A percentile compares a stretch with the other conserved stretches of the same genome.
Conservation (phyloP, 805 yeast genomes). For the Candida maltosa region DNA sequence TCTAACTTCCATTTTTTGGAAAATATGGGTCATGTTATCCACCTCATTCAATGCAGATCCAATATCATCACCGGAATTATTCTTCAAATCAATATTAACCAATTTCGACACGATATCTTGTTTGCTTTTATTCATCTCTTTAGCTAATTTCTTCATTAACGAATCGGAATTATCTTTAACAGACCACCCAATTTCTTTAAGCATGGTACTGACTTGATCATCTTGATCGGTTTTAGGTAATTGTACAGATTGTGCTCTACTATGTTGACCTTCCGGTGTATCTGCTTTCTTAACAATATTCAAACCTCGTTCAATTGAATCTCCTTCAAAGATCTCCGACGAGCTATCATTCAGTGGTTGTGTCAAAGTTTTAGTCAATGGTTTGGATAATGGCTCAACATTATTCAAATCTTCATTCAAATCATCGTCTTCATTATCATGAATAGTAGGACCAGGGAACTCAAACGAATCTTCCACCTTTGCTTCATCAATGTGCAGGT, state of each 20-base stretch:
- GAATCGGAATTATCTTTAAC: conserved; percentile 60
- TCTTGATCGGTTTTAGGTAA: conserved; percentile 28
- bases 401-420: conserved; percentile 11
- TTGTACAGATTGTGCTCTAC: conserved; percentile 1
- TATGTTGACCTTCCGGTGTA: conserved; percentile 1
- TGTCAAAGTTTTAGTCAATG: no score
- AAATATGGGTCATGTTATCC: conserved; percentile 32
- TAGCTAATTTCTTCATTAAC: conserved; percentile 54
- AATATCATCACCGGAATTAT: conserved; percentile 30
- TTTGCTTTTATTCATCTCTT: conserved; percentile 60
- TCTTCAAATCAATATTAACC: conserved; percentile 32
- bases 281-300: conserved; percentile 11
- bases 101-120: conserved; percentile 55
- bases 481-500: conserved; percentile 21
- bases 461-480: conserved; percentile 4
- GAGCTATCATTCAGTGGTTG: no score
- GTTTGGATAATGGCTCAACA: conserved; percentile 1
- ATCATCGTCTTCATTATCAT: conserved; percentile 6
- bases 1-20: conserved; percentile 38
- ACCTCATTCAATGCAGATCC: conserved; percentile 31
- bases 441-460: conserved; percentile 1
- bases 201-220: conserved; percentile 57
- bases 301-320: conserved; percentile 12
- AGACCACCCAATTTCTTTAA: conserved; percentile 78
- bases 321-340: conserved; percentile 5